These are phyloP conservation scores for Salvia rosmarinus DNA, from an alignment of 257 asterid genomes.

Conservation along the genomic window DNA sequence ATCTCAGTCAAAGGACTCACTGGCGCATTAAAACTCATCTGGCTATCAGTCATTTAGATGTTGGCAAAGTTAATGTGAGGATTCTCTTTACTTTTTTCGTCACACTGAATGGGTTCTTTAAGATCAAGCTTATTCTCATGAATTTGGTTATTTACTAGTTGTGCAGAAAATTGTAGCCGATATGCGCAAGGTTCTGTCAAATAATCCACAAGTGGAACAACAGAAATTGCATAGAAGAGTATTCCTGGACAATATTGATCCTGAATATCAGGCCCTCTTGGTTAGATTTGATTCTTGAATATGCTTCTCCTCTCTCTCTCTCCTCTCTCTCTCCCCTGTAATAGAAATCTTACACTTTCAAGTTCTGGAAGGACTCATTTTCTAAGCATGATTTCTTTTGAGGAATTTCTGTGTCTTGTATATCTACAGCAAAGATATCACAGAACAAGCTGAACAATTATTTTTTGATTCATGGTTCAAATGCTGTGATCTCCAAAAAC, in stretches of 20 bases:
- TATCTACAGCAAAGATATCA: conserved; percentile 3
- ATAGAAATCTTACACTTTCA: conserved; percentile 1
- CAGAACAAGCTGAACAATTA: conserved; percentile 17
- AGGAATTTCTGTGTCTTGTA: conserved; percentile 6
- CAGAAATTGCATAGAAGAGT: conserved; percentile 91
- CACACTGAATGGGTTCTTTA: neutral
- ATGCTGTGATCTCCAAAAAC: conserved; percentile 30
- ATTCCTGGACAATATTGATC: conserved; percentile 68
- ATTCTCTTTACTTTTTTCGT: conserved; percentile 12
- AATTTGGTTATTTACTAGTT: conserved; percentile 18
- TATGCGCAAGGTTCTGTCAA: conserved; percentile 93
- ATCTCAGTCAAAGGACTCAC: conserved; percentile 87
- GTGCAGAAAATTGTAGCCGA: conserved; percentile 90
- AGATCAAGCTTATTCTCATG: conserved; percentile 21
- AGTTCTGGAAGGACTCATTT: conserved; percentile 10
- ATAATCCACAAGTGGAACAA: conserved; percentile 91
- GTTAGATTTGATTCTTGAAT: conserved; percentile 52
- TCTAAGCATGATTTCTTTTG: neutral
- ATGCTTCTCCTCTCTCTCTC: conserved; percentile 15
- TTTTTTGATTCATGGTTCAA: conserved; percentile 14
- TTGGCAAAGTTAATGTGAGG: conserved; percentile 77
- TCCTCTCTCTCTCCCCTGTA: too few species aligned
- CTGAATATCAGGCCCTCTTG: conserved; percentile 86
- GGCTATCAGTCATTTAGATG: conserved; percentile 90
- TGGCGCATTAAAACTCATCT: conserved; percentile 93